Evolutionary conservation across 164 flowering plant genomes (phyloP).

Genomic region (Aristolochia californica): DNA sequence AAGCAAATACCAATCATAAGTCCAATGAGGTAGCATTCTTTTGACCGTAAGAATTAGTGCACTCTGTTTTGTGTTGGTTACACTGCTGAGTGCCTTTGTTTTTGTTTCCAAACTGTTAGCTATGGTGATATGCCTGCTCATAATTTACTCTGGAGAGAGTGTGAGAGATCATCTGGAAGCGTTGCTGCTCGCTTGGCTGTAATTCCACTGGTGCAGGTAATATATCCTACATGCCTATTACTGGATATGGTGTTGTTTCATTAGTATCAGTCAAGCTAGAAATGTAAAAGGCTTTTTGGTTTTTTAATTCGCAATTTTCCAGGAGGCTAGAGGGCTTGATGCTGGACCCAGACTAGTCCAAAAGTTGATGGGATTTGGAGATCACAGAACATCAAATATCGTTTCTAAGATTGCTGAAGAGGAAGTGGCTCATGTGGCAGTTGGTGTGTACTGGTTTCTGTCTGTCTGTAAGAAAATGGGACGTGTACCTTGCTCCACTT

Average conservation of each 20-base stretch:
- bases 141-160: constrained; percentile 93
- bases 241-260: too few relatives aligned
- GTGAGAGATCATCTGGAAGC: constrained; percentile 73
- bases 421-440: constrained; percentile 95
- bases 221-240: neutral
- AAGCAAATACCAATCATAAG: too few relatives aligned
- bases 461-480: constrained; percentile 68
- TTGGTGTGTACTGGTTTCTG: constrained; percentile 83
- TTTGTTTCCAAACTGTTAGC: constrained; percentile 17
- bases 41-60: too few relatives aligned
- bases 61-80: too few relatives aligned
- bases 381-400: constrained; percentile 56
- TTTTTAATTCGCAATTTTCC: constrained; percentile 1
- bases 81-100: too few relatives aligned
- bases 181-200: constrained; percentile 86
- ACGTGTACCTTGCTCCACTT: constrained; percentile 56
- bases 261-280: neutral
- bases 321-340: constrained; percentile 99
- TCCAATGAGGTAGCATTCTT: too few relatives aligned
- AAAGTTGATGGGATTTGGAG: constrained; percentile 85
- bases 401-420: constrained; percentile 85
- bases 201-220: constrained; percentile 90
- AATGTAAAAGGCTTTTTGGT: neutral
- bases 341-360: constrained; percentile 92
- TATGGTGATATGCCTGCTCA: constrained; percentile 99